Base-by-base conservation (phyloP, 1,139 yeast genomes). In the Taiozyma sp. region DNA sequence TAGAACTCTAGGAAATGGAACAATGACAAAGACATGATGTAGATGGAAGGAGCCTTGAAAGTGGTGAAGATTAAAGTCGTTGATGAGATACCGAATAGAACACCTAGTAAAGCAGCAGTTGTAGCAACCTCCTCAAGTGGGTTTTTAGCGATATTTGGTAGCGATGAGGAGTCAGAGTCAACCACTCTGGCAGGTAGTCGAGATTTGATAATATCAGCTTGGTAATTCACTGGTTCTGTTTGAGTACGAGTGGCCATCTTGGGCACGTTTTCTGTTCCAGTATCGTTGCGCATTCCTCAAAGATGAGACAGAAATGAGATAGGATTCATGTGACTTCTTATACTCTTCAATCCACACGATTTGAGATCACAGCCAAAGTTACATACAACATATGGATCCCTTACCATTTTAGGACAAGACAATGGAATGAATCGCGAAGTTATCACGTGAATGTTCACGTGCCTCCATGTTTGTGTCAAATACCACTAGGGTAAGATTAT, bases 1-100 rank as follows among this genome's bases (percentile, higher is more conserved):
- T 78, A 77, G 66, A 85, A 93, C 68, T 93, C 99, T 34, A 89
- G 65, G 60, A 87, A 77, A 66, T 93, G 98, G 70, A 93, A 93
- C 0, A 75, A 26, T 2, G 84, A 68, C 22, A 88, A 66, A 5
- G 77, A 68, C 22, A 76, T 64, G 22, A 85, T 56, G 64, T 85
- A 90, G 2, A 79, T 29, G 8, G 79, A 71, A 16, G 75, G 62
- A 11, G 68, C 64, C 44, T 62, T 68, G 52, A 77, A 68, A 8
- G 61, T 62, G 24, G 66, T 65, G n/a, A 68, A 32, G 14, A 66
- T 44, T 10, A 50, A 10, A 1, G 63, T 41, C 0, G 70, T 67
- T 0, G 69, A 3, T 0, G 73, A 63, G 2, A 63, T 46, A 1
- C 82, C 82, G 13, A 70, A 57, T 1, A 70, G 39, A 2, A 62